Evolutionary conservation across 306 rosid species (phyloP).

Genomic region (Lathyrus oleraceus): DNA sequence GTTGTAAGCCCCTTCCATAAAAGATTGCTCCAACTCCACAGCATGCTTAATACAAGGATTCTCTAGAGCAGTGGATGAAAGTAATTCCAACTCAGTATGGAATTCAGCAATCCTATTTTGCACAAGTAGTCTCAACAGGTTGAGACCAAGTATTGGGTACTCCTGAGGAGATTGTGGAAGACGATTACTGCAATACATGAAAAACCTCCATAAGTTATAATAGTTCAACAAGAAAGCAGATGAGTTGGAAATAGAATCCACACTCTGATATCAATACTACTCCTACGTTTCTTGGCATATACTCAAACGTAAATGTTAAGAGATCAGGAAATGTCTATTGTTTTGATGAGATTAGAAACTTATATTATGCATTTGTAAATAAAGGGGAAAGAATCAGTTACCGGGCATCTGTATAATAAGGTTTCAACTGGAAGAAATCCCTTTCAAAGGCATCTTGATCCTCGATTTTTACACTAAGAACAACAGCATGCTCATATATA

Average conservation of each 20-base stretch:
- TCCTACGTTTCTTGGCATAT: constrained; percentile 18
- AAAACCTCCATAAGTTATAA: constrained; percentile 12
- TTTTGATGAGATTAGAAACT: background rate
- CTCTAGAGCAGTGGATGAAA: constrained; percentile 82
- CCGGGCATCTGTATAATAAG: constrained; percentile 93
- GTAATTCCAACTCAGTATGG: constrained; percentile 93
- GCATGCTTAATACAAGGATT: constrained; percentile 93
- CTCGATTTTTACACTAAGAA: constrained; percentile 84
- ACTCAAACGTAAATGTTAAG: constrained; percentile 1
- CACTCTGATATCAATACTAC: constrained; percentile 2
- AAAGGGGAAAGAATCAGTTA: constrained; percentile 36
- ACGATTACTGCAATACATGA: constrained; percentile 60
- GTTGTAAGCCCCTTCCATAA: constrained; percentile 99
- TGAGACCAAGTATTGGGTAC: constrained; percentile 93
- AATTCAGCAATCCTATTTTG: constrained; percentile 98
- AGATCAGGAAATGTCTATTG: constrained; percentile 6
- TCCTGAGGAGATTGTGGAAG: constrained; percentile 88
- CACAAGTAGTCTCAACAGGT: constrained; percentile 90
- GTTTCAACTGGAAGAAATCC: constrained; percentile 94
- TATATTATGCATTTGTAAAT: background rate
- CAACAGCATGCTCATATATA: constrained; percentile 92
- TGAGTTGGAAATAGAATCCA: background rate
- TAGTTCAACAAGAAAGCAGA: background rate
- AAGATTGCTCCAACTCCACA: constrained; percentile 98
- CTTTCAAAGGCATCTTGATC: constrained; percentile 97